phyloP scores from a whole-genome alignment of 768 basidiomycete species.

The Termitomyces sp. region DNA sequence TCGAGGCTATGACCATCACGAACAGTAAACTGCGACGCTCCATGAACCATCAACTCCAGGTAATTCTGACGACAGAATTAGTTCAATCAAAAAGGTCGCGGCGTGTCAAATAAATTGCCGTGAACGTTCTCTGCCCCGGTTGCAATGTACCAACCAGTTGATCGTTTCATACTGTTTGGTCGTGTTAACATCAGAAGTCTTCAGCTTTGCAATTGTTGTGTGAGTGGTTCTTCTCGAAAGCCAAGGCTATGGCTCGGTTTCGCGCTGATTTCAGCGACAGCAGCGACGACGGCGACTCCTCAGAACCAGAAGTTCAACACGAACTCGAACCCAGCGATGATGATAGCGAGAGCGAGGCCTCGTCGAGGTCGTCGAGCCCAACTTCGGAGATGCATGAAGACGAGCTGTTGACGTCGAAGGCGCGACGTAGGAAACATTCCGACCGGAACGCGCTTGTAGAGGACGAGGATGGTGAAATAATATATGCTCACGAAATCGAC shows the following conservation, averaged over 20 bases:
- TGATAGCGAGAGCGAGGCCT: constrained; percentile 31
- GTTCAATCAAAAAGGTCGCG: not conserved
- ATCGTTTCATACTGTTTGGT: not conserved
- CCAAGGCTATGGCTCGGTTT: constrained; percentile 56
- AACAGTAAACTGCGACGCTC: not conserved
- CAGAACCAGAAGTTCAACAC: constrained; percentile 19
- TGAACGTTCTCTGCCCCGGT: not conserved
- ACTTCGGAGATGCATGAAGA: constrained; percentile 50
- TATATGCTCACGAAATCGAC: constrained; percentile 20
- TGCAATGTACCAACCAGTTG: not conserved
- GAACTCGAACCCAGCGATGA: constrained; percentile 23
- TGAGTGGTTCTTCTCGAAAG: constrained; percentile 1
- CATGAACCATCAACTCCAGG: not conserved
- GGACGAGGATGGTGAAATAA: constrained; percentile 49
- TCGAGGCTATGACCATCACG: not conserved
- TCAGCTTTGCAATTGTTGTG: constrained; percentile 1
- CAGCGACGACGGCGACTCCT: constrained; percentile 37
- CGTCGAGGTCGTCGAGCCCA: constrained; percentile 25
- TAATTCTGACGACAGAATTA: not conserved
- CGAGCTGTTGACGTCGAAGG: constrained; percentile 28
- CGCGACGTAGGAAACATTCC: constrained; percentile 16
- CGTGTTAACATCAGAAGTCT: not conserved
- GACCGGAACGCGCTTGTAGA: constrained; percentile 46
- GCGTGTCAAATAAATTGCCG: not conserved
- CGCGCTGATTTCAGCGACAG: constrained; percentile 60